Evolutionary conservation across 2,329 filamentous ascomycete genomes (phyloP), one percentile per base, ranked within the genome.

Genomic region (Pseudocercospora ulei): DNA sequence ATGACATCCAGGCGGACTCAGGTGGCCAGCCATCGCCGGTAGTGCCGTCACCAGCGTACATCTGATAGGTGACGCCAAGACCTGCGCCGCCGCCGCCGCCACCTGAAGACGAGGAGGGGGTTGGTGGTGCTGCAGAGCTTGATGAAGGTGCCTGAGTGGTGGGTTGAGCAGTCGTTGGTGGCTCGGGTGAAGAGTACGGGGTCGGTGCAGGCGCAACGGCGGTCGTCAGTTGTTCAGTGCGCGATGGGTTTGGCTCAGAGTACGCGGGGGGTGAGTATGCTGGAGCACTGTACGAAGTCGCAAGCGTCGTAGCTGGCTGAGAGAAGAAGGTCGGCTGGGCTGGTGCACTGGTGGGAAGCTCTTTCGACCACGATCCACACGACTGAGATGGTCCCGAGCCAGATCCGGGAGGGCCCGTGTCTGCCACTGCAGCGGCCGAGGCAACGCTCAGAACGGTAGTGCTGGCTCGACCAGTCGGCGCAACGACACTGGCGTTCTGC

Each of bases 11-110:
- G 5, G 28, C 8, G 28, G 23, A 33, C 34, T 53, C 28, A 3
- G 45, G 17, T 1, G 55, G 55, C 55, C 55, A 58, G 34, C 55
- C 55, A 6, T 35, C 30, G 11, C 13, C 2, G 7, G 38, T 26
- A 7, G 43, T 39, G 14, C 54, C 54, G 37, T 50, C 43, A 28
- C 54, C 51, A 14, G 34, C 31, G 46, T 54, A 51, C 42, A 49
- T 41, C 19, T 39, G 50, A 45, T 51, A 54, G 26, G 24, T 34
- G 43, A 43, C 35, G 14, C 46, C 43, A 24, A 42, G 34, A 33
- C 46, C 43, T 7, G 36, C 7, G 30, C 38, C 38, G 23, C 41
- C 36, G 17, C 27, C 24, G 23, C 27, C 16, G 38, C 37, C 23
- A 28, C 36, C 38, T 12, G 44, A n/a, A 14, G 35, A 7, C 22